Evolutionary conservation across 2,329 filamentous ascomycete genomes (phyloP).

Genomic region (Byssothecium circinans): DNA sequence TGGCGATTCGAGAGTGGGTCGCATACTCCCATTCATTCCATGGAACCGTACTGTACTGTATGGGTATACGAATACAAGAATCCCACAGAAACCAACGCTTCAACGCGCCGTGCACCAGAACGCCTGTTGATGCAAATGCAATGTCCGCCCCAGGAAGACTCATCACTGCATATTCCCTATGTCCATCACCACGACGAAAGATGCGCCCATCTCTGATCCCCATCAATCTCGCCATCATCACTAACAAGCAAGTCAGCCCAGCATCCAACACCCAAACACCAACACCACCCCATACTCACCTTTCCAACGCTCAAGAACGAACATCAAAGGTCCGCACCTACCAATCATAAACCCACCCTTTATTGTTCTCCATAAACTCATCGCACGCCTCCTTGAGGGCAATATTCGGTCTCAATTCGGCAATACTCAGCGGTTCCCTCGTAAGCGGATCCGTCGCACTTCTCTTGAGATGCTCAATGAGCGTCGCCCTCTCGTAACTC

Average conservation of each 20-base stretch:
- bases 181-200: slow-evolving; percentile 16
- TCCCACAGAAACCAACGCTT: not conserved
- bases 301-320: not conserved
- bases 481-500: slow-evolving; percentile 83
- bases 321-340: slow-evolving; percentile 44
- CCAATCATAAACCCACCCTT: slow-evolving; percentile 90
- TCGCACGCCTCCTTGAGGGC: slow-evolving; percentile 79
- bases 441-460: slow-evolving; percentile 80
- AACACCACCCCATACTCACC: not conserved
- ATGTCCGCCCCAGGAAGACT: not conserved
- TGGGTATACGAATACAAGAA: slow-evolving; percentile 8
- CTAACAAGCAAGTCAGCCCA: slow-evolving; percentile 23
- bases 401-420: slow-evolving; percentile 79
- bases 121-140: slow-evolving; percentile 3
- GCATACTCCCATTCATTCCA: no score
- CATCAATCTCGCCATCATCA: slow-evolving; percentile 30
- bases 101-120: not conserved
- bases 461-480: slow-evolving; percentile 81
- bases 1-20: not conserved
- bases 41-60: not conserved
- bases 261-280: not conserved
- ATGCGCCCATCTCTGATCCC: slow-evolving; percentile 33
- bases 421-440: slow-evolving; percentile 67
- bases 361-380: slow-evolving; percentile 79
- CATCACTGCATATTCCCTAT: slow-evolving; percentile 1